These are phyloP conservation scores for Cryomyces antarcticus DNA, from an alignment of 495 filamentous ascomycete species.

Conservation along the genomic window DNA sequence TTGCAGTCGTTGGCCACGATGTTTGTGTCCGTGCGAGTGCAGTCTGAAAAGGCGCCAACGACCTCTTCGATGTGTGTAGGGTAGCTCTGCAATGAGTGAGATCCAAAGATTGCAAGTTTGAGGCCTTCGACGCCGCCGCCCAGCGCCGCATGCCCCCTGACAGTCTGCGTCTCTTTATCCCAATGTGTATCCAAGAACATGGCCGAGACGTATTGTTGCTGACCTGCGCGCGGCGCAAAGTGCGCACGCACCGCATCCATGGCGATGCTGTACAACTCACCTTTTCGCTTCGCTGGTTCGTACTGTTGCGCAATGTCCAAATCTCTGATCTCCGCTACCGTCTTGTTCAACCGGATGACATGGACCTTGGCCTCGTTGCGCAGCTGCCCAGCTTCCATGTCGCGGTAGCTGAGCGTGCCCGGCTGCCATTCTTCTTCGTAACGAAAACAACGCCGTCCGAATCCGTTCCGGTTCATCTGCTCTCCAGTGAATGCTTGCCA, in stretches of 20 bases:
- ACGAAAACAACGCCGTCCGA: constrained; percentile 66
- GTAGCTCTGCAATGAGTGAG: constrained; percentile 73
- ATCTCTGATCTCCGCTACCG: constrained; percentile 61
- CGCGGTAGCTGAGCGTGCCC: constrained; percentile 51
- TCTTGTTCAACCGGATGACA: constrained; percentile 61
- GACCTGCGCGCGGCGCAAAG: constrained; percentile 51
- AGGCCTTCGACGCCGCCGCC: constrained; percentile 47
- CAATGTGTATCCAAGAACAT: constrained; percentile 72
- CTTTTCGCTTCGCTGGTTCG: constrained; percentile 38
- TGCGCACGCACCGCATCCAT: constrained; percentile 52
- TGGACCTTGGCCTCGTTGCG: constrained; percentile 81
- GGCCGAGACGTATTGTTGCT: constrained; percentile 70
- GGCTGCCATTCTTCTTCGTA: constrained; percentile 88
- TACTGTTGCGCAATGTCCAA: constrained; percentile 68
- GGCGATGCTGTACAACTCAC: constrained; percentile 55
- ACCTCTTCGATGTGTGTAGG: constrained; percentile 70
- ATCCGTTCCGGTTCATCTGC: constrained; percentile 75
- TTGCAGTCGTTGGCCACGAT: constrained; percentile 68
- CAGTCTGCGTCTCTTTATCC: constrained; percentile 46
- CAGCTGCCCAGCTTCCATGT: constrained; percentile 45
- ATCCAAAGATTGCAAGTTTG: constrained; percentile 74
- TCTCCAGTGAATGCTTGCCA: constrained; percentile 94
- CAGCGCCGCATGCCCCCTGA: constrained; percentile 66
- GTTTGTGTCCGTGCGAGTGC: constrained; percentile 65
- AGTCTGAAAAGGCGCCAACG: constrained; percentile 68